These are phyloP conservation scores for Kodamaea hsintzibuensis DNA, from an alignment of 805 yeast species.

Conservation along the genomic window DNA sequence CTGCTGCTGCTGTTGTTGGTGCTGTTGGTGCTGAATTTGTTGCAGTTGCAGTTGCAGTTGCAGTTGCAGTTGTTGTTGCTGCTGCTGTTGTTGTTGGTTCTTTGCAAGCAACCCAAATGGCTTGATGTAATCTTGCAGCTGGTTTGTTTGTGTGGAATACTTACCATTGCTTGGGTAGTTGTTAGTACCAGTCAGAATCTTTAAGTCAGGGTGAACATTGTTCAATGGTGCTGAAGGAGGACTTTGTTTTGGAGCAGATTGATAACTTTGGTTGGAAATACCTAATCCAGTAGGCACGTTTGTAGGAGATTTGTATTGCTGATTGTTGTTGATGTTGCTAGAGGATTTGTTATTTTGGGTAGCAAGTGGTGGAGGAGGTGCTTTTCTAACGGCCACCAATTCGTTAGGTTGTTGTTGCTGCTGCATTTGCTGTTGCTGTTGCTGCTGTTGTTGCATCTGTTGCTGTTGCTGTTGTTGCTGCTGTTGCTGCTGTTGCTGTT, in stretches of 20 bases:
- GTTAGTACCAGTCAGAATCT: conserved; percentile 28
- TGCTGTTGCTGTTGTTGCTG: conserved; percentile 1
- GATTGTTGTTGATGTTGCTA: conserved; percentile 3
- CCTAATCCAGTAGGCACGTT: conserved; percentile 26
- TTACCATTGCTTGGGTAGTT: conserved; percentile 16
- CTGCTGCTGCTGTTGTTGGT: conserved; percentile 9
- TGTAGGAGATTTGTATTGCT: conserved; percentile 11
- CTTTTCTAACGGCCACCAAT: conserved; percentile 51
- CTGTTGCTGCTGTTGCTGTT: conserved; percentile 15
- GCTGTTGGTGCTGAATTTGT: no score
- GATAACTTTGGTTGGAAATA: conserved; percentile 19
- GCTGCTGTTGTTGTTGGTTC: conserved; percentile 12
- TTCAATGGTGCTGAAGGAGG: conserved; percentile 28
- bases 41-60: conserved; percentile 7
- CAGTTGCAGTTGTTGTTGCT: conserved; percentile 12
- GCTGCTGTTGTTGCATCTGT: not conserved
- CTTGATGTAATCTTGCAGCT: conserved; percentile 15
- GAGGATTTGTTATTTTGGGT: conserved; percentile 3
- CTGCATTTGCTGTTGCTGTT: not conserved
- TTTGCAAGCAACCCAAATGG: conserved; percentile 19
- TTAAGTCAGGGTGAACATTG: conserved; percentile 31
- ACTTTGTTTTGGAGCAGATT: conserved; percentile 25
- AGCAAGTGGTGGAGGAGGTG: conserved; percentile 53
- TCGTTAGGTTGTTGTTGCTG: conserved; percentile 11
- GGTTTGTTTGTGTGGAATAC: not conserved